Evolutionary conservation across 2,329 filamentous ascomycete species (phyloP), one percentile per base, ranked within the genome.

Genomic region (Hypoxylon sp.): DNA sequence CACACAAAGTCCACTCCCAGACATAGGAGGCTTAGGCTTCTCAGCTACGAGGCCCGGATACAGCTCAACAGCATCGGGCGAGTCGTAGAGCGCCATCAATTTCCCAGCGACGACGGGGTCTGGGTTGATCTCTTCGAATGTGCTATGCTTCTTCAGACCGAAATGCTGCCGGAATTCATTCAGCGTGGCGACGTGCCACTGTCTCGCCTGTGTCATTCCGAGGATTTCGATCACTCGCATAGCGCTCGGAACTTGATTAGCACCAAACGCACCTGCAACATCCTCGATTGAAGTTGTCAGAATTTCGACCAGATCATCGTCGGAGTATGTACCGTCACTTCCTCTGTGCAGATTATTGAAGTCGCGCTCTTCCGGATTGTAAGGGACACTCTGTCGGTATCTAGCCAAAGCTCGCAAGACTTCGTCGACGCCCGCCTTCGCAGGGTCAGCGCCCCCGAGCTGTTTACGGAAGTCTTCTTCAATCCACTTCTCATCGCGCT

Each of bases 1-100:
- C 2, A 83, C 79, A 69, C 82, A 87, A 2, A 86, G 74, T 1
- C 83, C 84, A 58, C 80, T 83, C 19, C 83, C 83, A 2, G 82
- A 81, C 74, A 86, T 83, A 0, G 85, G 72, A 3, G 83, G 82
- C 71, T 89, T 89, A 13, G 86, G 81, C 59, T 83, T 82, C 75
- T 89, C 87, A 7, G 85, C 80, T 72, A 88, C 82, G 5, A 89
- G 72, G 11, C 87, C 87, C 1, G 87, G 87, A 69, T 89, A 89
- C 5, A 90, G 77, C 72, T 90, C 87, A 11, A 87, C 82, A 6
- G 81, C 79, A 53, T 87, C 84, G 13, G 84, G 84, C 41, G 84
- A 81, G 30, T 83, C 84, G 63, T 86, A 87, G 2, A 87, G 76
- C 32, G 81, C 75, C 64, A 78, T 80, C 67, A 82, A 77, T 70